These are phyloP conservation scores for Candida methanosorbosa DNA, from an alignment of 805 yeast species.

Conservation along the genomic window DNA sequence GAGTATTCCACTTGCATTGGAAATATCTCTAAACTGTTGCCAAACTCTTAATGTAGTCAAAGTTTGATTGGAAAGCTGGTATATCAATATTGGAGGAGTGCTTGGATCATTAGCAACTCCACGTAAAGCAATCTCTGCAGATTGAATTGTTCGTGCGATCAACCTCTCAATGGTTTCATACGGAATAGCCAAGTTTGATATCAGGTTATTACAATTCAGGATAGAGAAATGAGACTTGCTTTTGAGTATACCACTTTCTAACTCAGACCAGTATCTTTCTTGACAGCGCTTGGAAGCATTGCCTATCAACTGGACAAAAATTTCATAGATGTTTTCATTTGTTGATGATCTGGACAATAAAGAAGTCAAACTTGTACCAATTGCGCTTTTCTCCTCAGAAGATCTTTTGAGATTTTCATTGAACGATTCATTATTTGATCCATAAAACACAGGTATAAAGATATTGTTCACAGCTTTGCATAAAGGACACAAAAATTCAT, in stretches of 20 bases:
- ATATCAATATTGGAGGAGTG: conserved; percentile 31
- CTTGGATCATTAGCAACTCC: conserved; percentile 30
- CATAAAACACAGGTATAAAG: conserved; percentile 70
- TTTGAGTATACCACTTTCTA: not conserved
- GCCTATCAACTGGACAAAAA: not conserved
- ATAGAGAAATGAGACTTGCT: conserved; percentile 16
- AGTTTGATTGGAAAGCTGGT: conserved; percentile 54
- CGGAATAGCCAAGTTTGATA: conserved; percentile 18
- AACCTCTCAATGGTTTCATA: conserved; percentile 21
- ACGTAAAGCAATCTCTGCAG: conserved; percentile 58
- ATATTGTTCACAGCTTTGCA: conserved; percentile 83
- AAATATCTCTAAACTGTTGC: conserved; percentile 23
- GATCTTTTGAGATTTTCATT: conserved; percentile 3
- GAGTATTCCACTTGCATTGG: not conserved
- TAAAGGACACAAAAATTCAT: conserved; percentile 81
- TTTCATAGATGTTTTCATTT: not conserved
- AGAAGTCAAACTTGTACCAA: no score
- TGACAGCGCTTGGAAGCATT: not conserved
- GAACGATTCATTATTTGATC: conserved; percentile 27
- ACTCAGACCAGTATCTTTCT: not conserved
- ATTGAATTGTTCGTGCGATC: conserved; percentile 49
- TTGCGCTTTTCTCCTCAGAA: not conserved
- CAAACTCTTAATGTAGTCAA: conserved; percentile 48
- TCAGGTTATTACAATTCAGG: conserved; percentile 13
- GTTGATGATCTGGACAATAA: not conserved